Conservation (phyloP, 176 grass and related monocot genomes). For the Poa annua region DNA sequence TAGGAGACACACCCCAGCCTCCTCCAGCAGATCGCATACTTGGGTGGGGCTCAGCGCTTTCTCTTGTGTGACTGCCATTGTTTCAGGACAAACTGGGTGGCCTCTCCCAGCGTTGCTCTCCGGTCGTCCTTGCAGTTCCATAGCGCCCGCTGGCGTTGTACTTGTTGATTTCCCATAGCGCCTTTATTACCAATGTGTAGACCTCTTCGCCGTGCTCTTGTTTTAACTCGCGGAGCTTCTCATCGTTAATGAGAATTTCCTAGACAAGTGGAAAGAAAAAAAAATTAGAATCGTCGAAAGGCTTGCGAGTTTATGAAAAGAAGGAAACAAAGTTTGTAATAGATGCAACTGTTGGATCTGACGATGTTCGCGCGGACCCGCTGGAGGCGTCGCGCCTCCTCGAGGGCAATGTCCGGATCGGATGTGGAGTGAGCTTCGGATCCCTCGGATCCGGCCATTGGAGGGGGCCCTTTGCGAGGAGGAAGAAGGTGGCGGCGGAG, state of each 20-base stretch:
- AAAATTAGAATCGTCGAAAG: not conserved
- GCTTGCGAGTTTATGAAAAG: not conserved
- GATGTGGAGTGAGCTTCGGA: not conserved
- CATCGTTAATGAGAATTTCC: constrained; percentile 48
- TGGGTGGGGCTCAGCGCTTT: not conserved
- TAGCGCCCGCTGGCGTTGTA: constrained; percentile 49
- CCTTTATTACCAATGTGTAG: constrained; percentile 40
- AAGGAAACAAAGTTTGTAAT: not conserved
- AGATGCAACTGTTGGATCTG: not conserved
- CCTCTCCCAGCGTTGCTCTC: not conserved
- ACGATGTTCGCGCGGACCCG: constrained; percentile 9
- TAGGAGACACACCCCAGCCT: not conserved
- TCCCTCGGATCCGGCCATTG: not conserved
- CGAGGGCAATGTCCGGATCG: not conserved
- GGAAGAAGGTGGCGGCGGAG: not conserved
- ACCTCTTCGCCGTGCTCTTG: constrained; percentile 35
- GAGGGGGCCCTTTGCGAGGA: not conserved
- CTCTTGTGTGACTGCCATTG: constrained; percentile 25
- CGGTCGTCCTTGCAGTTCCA: constrained; percentile 18
- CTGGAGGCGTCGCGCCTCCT: not conserved
- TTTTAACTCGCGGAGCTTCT: constrained; percentile 43
- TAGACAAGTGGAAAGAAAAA: constrained; percentile 3
- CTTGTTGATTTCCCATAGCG: constrained; percentile 54
- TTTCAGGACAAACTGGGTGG: constrained; percentile 6
- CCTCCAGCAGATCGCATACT: not conserved